phyloP scores from a whole-genome alignment of 805 yeast genomes.

The Geotrichum ghanense region DNA sequence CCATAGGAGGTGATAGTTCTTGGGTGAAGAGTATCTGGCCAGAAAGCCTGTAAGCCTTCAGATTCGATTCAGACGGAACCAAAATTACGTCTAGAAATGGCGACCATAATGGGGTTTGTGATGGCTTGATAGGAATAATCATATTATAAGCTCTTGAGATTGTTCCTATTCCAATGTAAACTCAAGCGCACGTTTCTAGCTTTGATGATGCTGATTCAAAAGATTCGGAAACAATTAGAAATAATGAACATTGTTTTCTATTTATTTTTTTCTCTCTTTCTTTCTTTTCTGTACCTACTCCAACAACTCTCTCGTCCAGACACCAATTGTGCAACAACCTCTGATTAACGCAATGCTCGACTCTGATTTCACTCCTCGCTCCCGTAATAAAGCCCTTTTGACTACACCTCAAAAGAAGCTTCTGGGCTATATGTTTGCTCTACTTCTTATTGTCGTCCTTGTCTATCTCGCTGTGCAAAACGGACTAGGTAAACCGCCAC shows the following conservation, averaged over 20 bases:
- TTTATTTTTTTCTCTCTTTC: neutral
- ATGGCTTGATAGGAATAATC: neutral
- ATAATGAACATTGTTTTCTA: neutral
- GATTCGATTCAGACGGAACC: neutral
- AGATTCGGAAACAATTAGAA: neutral
- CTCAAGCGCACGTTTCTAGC: too few relatives aligned
- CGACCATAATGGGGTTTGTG: neutral
- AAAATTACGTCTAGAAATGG: neutral
- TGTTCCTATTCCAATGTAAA: too few relatives aligned
- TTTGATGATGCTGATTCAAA: too few relatives aligned
- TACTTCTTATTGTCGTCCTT: neutral
- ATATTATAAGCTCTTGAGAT: too few relatives aligned
- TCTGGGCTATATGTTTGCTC: neutral
- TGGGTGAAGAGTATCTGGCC: neutral
- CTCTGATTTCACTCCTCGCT: neutral
- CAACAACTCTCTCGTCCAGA: too few relatives aligned
- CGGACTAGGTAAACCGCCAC: neutral
- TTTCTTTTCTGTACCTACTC: neutral
- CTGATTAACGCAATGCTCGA: slow-evolving; percentile 1
- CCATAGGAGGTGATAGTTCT: neutral
- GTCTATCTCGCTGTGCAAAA: neutral
- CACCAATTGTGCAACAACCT: too few relatives aligned
- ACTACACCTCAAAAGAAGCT: neutral
- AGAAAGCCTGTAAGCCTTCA: neutral
- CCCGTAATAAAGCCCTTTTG: neutral